phyloP scores from a whole-genome alignment of 2,329 filamentous ascomycete species.

The Knufia petricola region DNA sequence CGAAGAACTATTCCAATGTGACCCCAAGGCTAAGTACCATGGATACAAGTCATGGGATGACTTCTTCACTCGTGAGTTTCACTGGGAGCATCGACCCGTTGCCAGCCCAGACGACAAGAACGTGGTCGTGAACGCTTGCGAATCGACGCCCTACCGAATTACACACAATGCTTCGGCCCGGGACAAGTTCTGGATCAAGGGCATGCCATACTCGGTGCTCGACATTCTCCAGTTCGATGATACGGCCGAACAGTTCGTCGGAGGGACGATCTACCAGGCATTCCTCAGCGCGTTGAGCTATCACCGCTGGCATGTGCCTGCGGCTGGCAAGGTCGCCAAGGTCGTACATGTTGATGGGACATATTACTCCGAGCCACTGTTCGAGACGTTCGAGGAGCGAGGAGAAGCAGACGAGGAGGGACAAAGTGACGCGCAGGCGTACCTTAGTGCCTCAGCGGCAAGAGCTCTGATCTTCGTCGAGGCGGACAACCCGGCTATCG shows the following conservation, averaged over 20 bases:
- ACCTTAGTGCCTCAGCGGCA: conserved; percentile 58
- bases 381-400: conserved; percentile 34
- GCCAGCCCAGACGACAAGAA: conserved; percentile 45
- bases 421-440: conserved; percentile 48
- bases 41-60: conserved; percentile 62
- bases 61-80: conserved; percentile 57
- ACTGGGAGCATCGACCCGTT: conserved; percentile 47
- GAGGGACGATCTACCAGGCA: conserved; percentile 61
- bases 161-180: conserved; percentile 43
- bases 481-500: conserved; percentile 57
- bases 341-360: conserved; percentile 53
- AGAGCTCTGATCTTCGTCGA: conserved; percentile 61
- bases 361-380: conserved; percentile 56
- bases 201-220: conserved; percentile 56
- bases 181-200: conserved; percentile 60
- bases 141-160: conserved; percentile 50
- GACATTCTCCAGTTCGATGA: conserved; percentile 55
- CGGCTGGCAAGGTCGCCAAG: conserved; percentile 51
- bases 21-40: conserved; percentile 27
- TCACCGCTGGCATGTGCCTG: conserved; percentile 62
- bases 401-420: conserved; percentile 24
- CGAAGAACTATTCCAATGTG: conserved; percentile 26
- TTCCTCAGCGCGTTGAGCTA: conserved; percentile 60
- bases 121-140: conserved; percentile 55
- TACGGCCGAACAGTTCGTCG: conserved; percentile 46